Percentiles rank a stretch among this genome's conserved stretches.
Conservation (phyloP, 345 rosid species). For the Limnanthes douglasii region DNA sequence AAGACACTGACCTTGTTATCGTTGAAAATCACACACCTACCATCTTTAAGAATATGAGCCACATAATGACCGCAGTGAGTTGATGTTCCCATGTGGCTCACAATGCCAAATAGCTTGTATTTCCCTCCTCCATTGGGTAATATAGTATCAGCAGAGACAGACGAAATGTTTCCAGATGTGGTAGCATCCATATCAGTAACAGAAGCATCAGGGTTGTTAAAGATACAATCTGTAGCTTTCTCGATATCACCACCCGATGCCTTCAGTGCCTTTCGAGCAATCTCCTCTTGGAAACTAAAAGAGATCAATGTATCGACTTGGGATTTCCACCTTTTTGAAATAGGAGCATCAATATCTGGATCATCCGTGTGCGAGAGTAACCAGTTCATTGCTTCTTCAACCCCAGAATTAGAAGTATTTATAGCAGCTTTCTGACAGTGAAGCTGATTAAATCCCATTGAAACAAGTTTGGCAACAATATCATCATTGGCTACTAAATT, state of each 20-base stretch:
- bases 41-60: slow-evolving; percentile 77
- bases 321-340: slow-evolving; percentile 37
- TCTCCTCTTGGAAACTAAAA: slow-evolving; percentile 83
- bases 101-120: slow-evolving; percentile 78
- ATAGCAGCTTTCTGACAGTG: slow-evolving; percentile 95
- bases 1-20: slow-evolving; percentile 86
- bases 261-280: slow-evolving; percentile 72
- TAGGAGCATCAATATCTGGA: slow-evolving; percentile 72
- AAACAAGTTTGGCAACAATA: slow-evolving; percentile 78
- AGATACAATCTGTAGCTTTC: slow-evolving; percentile 99
- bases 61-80: slow-evolving; percentile 94
- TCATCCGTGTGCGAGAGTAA: slow-evolving; percentile 87
- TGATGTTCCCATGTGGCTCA: slow-evolving; percentile 94
- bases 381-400: slow-evolving; percentile 99
- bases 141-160: slow-evolving; percentile 21
- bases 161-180: slow-evolving; percentile 30
- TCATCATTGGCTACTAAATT: slow-evolving; percentile 56
- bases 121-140: slow-evolving; percentile 86
- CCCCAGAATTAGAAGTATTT: slow-evolving; percentile 68
- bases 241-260: slow-evolving; percentile 87
- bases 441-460: slow-evolving; percentile 83
- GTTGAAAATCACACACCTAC: slow-evolving; percentile 87
- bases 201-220: slow-evolving; percentile 72
- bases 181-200: slow-evolving; percentile 61
- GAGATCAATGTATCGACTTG: slow-evolving; percentile 65